Evolutionary conservation across 2,329 filamentous ascomycete genomes (phyloP), one percentile per base, ranked within the genome.

Genomic region (Alternaria brassicae): DNA sequence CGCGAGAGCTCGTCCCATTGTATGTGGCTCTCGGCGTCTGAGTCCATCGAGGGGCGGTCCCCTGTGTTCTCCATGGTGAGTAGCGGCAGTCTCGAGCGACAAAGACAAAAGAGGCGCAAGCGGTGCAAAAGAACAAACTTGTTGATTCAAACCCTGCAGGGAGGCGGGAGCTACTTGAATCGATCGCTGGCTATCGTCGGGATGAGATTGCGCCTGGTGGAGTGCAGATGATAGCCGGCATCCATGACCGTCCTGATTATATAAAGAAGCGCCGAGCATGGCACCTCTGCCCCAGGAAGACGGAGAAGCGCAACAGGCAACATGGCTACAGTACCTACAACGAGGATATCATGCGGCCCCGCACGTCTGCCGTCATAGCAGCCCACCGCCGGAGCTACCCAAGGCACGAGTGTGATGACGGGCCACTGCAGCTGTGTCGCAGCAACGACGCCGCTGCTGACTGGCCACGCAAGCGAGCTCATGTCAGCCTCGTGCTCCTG

Each of bases 11-110:
- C 70, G 63, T 74, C 75, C 76, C 77, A 80, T 21, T 78, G 77
- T 53, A 80, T 69, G 60, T 68, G 74, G 66, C 74, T 79, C 32
- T 61, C 65, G 2, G 63, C 68, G 6, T 58, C 56, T 1, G 80
- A 82, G 50, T 73, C 79, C 19, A 79, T 68, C 1, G 81, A 83
- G 34, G 75, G 77, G 51, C 77, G 67, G 53, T 78, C 76, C 44
- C 71, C 77, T 60, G 67, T 69, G 60, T 76, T 75, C 57, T 77
- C 76, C 77, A 79, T 78, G 57, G 59, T 52, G 52, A 63, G 55
- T 40, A 53, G n/a, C 32, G 44, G 47, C 49, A 52, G 23, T 45
- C 52, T 55, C 25, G 49, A 51, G 36, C 37, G 44, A 23, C 28
- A 15, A 28, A 25, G 30, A 48, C 28, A 15, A 28, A 25, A 19